Conservation (phyloP, 2,329 filamentous ascomycete species). For the Rhinocladiella similis region DNA sequence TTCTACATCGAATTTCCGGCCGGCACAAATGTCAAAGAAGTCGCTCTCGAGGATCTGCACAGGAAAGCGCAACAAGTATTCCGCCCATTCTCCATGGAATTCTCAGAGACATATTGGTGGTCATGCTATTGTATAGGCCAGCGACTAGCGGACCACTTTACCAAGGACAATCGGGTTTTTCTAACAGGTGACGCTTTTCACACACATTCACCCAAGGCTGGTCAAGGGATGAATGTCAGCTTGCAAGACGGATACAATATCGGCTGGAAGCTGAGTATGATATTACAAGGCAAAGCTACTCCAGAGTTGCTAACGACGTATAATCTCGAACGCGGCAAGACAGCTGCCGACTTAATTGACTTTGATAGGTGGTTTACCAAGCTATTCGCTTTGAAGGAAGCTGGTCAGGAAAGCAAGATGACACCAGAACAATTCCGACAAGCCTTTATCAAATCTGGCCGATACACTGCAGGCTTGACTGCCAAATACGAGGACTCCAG, state of each 20-base stretch:
- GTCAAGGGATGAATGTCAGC: constrained; percentile 58
- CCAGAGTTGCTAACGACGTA: constrained; percentile 54
- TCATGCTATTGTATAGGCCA: constrained; percentile 71
- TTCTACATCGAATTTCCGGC: constrained; percentile 62
- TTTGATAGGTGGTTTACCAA: constrained; percentile 59
- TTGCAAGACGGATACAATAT: constrained; percentile 63
- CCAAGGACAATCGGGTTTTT: constrained; percentile 65
- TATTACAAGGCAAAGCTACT: constrained; percentile 47
- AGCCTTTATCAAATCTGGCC: constrained; percentile 58
- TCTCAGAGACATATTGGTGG: constrained; percentile 64
- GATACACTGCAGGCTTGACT: constrained; percentile 62
- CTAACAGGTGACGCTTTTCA: constrained; percentile 68
- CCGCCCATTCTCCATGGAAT: constrained; percentile 54
- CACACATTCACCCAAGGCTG: constrained; percentile 71
- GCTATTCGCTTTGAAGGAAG: constrained; percentile 50
- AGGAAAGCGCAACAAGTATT: constrained; percentile 55
- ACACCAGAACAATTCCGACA: constrained; percentile 54
- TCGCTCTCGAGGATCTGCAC: constrained; percentile 57
- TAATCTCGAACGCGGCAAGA: constrained; percentile 53
- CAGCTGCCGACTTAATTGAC: constrained; percentile 59
- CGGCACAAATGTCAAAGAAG: constrained; percentile 51
- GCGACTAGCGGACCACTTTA: constrained; percentile 69
- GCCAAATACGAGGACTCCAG: constrained; percentile 54
- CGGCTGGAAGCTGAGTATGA: constrained; percentile 59
- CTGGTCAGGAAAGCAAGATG: constrained; percentile 29